Base-by-base conservation (phyloP, 805 yeast species). In the Yarrowia sp. region DNA sequence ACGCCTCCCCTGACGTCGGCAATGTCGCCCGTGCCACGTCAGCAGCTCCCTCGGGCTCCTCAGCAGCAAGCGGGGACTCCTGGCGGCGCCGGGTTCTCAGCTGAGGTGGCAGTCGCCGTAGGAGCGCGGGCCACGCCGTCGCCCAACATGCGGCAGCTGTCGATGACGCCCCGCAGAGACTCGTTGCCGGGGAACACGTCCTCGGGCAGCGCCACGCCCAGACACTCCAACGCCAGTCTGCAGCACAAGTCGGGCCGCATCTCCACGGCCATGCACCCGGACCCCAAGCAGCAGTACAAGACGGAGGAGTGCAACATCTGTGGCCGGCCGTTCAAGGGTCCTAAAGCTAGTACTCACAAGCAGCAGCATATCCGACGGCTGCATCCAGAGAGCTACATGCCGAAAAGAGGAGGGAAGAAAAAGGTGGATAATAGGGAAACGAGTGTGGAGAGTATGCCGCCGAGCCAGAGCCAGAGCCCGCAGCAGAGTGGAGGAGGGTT, bases 361-460 rank as follows among this genome's bases (percentile, higher is more conserved):
- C 85, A 82, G 73, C 85, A 82, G 75, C 85, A 82, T 69, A 82
- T 82, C 65, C 78, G 83, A 26, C 74, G 84, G 49, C 74, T 82
- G 45, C 85, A 82, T 64, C 85, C 85, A 1, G 79, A 78, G 49
- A 79, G 79, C 56, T 82, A 82, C 71, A 79, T 78, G 46, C 83
- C 83, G 46, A 82, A 82, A 72, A 79, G 83, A 3, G 84, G 85
- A 5, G 84, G 84, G 22, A 80, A 79, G 72, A 79, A 78, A 72
- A 73, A 78, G 58, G 72, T 73, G 22, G 69, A 50, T 8, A 15
- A 32, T 1, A 42, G 65, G 5, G 65, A 59, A 11, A 59, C 22
- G 5, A 59, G 65, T 14, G 65, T 45, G 32, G 65, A 59, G 19
- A 59, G 65, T 19, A 43, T 59, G 52, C 65, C 65, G 7, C 65